A percentile compares a stretch with the other conserved stretches of the same genome.
phyloP scores from a whole-genome alignment of 2,329 filamentous ascomycete genomes.

The Clarireedia homoeocarpa region DNA sequence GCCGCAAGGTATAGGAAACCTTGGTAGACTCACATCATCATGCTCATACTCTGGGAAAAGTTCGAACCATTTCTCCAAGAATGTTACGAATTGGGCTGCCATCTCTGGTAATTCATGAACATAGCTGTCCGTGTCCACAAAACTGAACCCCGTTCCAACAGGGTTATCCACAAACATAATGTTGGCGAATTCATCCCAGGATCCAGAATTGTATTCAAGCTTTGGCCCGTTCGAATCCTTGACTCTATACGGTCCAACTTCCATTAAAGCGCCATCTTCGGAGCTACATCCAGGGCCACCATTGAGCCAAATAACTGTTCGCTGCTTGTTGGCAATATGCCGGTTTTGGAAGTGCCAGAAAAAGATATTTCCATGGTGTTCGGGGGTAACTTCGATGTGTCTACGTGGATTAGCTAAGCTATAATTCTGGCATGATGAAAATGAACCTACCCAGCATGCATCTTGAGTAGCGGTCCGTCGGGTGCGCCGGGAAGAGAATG shows the following conservation, averaged over 20 bases:
- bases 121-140: slow-evolving; percentile 83
- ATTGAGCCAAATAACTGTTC: slow-evolving; percentile 94
- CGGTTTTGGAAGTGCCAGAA: slow-evolving; percentile 98
- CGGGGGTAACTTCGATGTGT: slow-evolving; percentile 81
- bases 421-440: not conserved
- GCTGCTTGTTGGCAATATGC: slow-evolving; percentile 85
- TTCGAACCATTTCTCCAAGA: slow-evolving; percentile 85
- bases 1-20: not conserved
- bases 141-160: slow-evolving; percentile 93
- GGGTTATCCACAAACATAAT: slow-evolving; percentile 95
- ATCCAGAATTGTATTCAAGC: slow-evolving; percentile 79
- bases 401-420: slow-evolving; percentile 36
- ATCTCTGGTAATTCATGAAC: slow-evolving; percentile 80
- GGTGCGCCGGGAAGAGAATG: slow-evolving; percentile 78
- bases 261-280: slow-evolving; percentile 89
- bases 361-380: slow-evolving; percentile 88
- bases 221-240: slow-evolving; percentile 50
- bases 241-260: slow-evolving; percentile 81
- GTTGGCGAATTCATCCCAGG: slow-evolving; percentile 98
- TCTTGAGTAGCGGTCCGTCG: slow-evolving; percentile 71
- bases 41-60: slow-evolving; percentile 86
- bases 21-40: slow-evolving; percentile 69
- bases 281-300: slow-evolving; percentile 96
- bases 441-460: slow-evolving; percentile 85
- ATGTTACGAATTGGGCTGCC: slow-evolving; percentile 79